These are phyloP conservation scores for Lachnellula suecica DNA, from an alignment of 2,329 filamentous ascomycete species.

Conservation along the genomic window DNA sequence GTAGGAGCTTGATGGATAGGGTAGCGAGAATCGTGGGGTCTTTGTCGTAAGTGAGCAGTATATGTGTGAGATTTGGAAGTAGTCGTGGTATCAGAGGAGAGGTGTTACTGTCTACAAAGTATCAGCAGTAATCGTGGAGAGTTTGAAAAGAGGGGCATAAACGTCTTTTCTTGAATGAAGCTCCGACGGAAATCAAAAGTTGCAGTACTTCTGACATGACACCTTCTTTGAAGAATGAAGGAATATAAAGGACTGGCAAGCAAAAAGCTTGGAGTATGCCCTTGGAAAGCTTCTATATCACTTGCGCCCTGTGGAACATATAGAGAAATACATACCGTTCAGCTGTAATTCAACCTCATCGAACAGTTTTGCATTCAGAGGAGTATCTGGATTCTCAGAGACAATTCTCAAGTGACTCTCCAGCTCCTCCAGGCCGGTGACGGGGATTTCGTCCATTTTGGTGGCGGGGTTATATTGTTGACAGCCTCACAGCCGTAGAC, in stretches of 20 bases:
- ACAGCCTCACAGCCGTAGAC: not conserved
- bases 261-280: not conserved
- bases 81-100: conserved; percentile 50
- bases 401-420: conserved; percentile 53
- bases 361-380: conserved; percentile 50
- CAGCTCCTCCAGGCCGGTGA: conserved; percentile 54
- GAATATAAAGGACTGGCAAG: no score
- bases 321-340: conserved; percentile 40
- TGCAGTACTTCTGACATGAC: no score
- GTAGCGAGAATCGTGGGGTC: conserved; percentile 52
- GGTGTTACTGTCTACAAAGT: conserved; percentile 48
- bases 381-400: conserved; percentile 40
- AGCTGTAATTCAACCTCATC: conserved; percentile 60
- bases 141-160: not conserved
- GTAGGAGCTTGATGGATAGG: conserved; percentile 55
- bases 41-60: conserved; percentile 50
- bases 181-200: no score
- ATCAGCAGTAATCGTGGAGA: conserved; percentile 11
- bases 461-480: not conserved
- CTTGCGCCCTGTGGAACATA: not conserved
- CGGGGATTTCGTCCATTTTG: conserved; percentile 41
- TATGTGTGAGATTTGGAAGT: conserved; percentile 51
- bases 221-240: no score
- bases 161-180: not conserved
- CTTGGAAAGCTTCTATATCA: not conserved